Base-by-base conservation (phyloP, 805 yeast species). In the Spathaspora gorwiae region DNA sequence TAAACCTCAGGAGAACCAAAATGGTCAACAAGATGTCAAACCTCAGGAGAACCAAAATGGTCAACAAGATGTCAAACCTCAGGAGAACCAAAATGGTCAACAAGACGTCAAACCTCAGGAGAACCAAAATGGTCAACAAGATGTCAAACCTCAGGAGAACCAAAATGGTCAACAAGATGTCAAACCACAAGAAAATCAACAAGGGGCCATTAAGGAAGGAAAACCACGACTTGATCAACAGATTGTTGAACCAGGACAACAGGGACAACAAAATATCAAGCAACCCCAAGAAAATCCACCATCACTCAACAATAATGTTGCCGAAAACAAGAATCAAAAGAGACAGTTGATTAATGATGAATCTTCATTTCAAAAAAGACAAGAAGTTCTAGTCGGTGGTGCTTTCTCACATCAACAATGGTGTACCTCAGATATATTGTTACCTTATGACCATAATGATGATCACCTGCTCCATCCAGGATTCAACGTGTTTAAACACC, bases 401-500 rank as follows among this genome's bases (percentile, higher is more conserved):
- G 13, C 26, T 19, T n/a, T n/a, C 10, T 2, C 6, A 10, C n/a
- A 9, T 54, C 9, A 41, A 14, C 6, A 35, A 24, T 34, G 7
- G 48, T 64, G 69, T 44, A 33, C 46, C 35, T 40, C 50, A 19
- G 55, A 63, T 39, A 34, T 43, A 8, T 48, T 55, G 14, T 26
- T 56, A 5, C 57, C 57, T 7, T 10, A 24, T 12, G 42, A 51
- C 29, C 47, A 47, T 35, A 42, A 47, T 10, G 58, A 55, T 40
- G 61, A 57, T n/a, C 59, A 59, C 42, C 46, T 37, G 26, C 29
- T 59, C 27, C 55, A 54, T 29, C 61, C 72, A 0, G 75, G 76
- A 0, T 72, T 71, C 49, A 72, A 72, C 47, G 65, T 72, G 1
- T 63, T 59, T 43, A 42, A 39, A n/a, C 54, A 65, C 44, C 51